phyloP scores from a whole-genome alignment of 164 flowering plant genomes.

The Buxus sempervirens region DNA sequence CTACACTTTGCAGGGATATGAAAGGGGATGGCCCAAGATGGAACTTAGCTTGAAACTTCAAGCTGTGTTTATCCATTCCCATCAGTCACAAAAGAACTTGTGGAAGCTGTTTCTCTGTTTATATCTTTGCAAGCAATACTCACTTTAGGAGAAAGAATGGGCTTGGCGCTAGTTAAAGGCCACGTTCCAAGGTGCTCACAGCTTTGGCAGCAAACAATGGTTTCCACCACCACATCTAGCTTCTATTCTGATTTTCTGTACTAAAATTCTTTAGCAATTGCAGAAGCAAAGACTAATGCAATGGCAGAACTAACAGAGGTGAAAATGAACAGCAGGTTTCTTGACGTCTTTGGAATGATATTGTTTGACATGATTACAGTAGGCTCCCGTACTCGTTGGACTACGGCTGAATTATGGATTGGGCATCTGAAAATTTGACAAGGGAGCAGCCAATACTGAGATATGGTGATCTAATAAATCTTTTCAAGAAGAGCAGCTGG shows the following conservation, averaged over 20 bases:
- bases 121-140: constrained; percentile 71
- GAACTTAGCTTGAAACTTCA: constrained; percentile 49
- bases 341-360: constrained; percentile 46
- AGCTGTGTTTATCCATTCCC: constrained; percentile 58
- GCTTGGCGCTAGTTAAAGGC: no score
- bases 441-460: constrained; percentile 22
- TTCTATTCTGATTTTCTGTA: constrained; percentile 18
- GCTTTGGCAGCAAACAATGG: no score
- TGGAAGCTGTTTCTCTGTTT: constrained; percentile 52
- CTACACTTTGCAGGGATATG: no score
- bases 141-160: constrained; percentile 51
- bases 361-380: constrained; percentile 57
- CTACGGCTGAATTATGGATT: constrained; percentile 29
- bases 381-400: constrained; percentile 37
- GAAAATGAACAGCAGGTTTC: no score
- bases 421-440: constrained; percentile 36
- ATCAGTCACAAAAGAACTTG: constrained; percentile 46
- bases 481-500: constrained; percentile 37
- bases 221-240: no score
- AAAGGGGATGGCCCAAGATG: no score
- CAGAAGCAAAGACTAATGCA: constrained; percentile 31
- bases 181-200: no score
- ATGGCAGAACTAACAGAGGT: no score
- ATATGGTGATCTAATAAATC: constrained; percentile 56
- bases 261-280: constrained; percentile 15